These are phyloP conservation scores for Apiospora phragmitis DNA, from an alignment of 2,329 filamentous ascomycete species.

Conservation along the genomic window DNA sequence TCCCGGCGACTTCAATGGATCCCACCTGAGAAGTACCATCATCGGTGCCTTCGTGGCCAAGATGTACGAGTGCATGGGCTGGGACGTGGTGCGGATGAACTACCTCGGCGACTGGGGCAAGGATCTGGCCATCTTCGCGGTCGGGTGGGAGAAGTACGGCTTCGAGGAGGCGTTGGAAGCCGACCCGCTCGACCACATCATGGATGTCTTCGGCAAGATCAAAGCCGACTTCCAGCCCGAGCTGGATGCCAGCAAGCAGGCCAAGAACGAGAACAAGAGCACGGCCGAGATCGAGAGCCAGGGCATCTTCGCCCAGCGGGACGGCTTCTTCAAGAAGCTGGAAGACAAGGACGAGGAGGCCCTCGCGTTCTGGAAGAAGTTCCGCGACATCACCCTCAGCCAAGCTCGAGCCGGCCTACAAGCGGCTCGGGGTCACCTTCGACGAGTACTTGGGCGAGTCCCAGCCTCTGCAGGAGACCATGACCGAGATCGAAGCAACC, in stretches of 20 bases:
- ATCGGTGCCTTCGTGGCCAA: constrained; percentile 70
- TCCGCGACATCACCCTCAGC: constrained; percentile 56
- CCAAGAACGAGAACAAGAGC: constrained; percentile 41
- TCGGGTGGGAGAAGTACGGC: constrained; percentile 67
- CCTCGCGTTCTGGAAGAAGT: constrained; percentile 52
- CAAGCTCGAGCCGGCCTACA: constrained; percentile 55
- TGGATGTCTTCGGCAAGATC: constrained; percentile 68
- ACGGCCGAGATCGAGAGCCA: constrained; percentile 37
- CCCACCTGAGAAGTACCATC: constrained; percentile 69
- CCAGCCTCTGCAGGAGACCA: constrained; percentile 51
- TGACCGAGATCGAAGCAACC: constrained; percentile 56
- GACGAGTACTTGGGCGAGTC: constrained; percentile 67
- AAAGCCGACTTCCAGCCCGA: constrained; percentile 55
- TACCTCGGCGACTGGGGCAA: constrained; percentile 77
- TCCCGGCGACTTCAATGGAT: constrained; percentile 70
- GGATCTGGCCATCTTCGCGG: constrained; percentile 63
- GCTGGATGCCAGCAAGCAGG: constrained; percentile 52
- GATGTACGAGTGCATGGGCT: constrained; percentile 64
- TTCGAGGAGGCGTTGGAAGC: constrained; percentile 62
- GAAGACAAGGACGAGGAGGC: constrained; percentile 56
- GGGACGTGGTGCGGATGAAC: constrained; percentile 69
- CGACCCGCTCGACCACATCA: constrained; percentile 68
- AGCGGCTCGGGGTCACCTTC: constrained; percentile 55
- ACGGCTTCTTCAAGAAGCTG: constrained; percentile 60
- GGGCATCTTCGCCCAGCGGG: constrained; percentile 46